Evolutionary conservation across 176 grass and related monocot species (phyloP), one percentile per base, ranked within the genome.

Genomic region (Secale cereale): DNA sequence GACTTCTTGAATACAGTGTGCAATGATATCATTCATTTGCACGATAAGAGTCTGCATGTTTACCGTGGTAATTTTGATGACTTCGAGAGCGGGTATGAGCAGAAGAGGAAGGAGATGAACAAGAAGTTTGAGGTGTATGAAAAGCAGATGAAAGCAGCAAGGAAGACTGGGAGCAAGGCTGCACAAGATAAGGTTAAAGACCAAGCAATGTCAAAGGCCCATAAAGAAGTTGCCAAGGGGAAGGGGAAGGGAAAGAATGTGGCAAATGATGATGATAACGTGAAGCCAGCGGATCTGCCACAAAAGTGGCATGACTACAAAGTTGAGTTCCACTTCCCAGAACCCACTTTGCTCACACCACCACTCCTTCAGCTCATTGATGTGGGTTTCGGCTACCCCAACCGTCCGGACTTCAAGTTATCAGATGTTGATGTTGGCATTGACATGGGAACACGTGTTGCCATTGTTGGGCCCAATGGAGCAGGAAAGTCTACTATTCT

Each of bases 1-100:
- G 96, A 98, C 52, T 95, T 95, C 86, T 78, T 98, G 74, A 98
- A 98, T 67, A 92, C 96, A 22, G 96, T 98, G 32, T 98, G 96
- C 64, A 94, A 87, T 35, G 96, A 98, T 41, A 92, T 98, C 74
- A 92, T 98, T 81, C 96, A 95, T 64, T 79, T 98, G 79, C 96
- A 98, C 25, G 91, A 94, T 30, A 87, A 95, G 74, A 91, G 86
- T 59, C 52, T 98, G 8, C 89, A 95, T 76, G 91, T 94, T 11
- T 98, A 98, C 74, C 93, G 93, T 79, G 96, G 96, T 1, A 98
- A 98, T 64, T 98, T 98, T 59, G 88, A 92, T 85, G 96, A 94
- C 64, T 98, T 98, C 23, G 93, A 95, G 76, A 88, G 86, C n/a
- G 96, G 96, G 6, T 98, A 95, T 77, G 96, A 98, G 72, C 93